Evolutionary conservation across 176 grass and related monocot genomes (phyloP).

Genomic region (Rhynchospora breviuscula): DNA sequence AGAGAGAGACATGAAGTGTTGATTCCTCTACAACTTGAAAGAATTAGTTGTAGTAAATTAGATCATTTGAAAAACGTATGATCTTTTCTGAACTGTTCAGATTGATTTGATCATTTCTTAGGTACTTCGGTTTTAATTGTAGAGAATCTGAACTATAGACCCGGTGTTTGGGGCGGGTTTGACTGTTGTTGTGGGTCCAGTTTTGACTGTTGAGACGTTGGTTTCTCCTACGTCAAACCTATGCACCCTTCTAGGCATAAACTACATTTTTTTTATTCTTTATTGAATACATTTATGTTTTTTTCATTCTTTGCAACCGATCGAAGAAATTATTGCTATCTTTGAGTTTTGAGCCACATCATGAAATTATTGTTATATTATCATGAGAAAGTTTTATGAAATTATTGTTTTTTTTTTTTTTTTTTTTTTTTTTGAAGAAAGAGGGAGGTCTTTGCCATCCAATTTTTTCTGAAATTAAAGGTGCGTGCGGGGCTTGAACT

Average conservation of each 20-base stretch:
- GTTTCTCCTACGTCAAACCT: neutral
- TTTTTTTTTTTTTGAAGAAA: no score
- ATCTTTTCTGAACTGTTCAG: neutral
- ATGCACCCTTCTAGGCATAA: neutral
- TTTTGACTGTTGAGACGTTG: neutral
- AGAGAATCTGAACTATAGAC: neutral
- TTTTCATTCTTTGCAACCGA: neutral
- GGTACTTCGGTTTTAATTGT: neutral
- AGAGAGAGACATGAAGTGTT: neutral
- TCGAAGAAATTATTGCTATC: no score
- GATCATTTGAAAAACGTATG: neutral
- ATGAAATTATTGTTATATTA: neutral
- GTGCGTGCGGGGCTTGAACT: no score
- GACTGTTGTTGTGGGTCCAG: neutral
- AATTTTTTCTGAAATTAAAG: no score
- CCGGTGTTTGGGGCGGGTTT: constrained; percentile 3
- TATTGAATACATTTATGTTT: no score
- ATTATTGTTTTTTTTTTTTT: no score
- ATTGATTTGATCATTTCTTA: neutral
- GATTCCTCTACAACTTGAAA: neutral
- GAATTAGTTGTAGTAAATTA: neutral
- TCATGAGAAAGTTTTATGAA: no score
- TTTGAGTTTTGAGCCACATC: neutral
- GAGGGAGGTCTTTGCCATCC: no score
- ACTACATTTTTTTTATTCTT: neutral